phyloP scores from a whole-genome alignment of 805 yeast genomes.

The Phaffomyces opuntiae region DNA sequence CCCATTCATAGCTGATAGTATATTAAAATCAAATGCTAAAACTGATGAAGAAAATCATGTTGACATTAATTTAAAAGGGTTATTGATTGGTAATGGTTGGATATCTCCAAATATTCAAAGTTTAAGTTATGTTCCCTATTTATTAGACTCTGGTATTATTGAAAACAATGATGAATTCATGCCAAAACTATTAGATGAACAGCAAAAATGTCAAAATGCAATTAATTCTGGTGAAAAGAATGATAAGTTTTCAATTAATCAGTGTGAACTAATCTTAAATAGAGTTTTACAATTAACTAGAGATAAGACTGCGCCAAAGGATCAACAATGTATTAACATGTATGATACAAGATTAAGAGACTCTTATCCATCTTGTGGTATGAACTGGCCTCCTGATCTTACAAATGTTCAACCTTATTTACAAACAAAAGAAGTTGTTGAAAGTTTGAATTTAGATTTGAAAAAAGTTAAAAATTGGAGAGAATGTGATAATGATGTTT shows the following conservation, averaged over 20 bases:
- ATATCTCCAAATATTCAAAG: conserved; percentile 84
- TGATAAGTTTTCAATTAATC: conserved; percentile 25
- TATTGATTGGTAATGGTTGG: conserved; percentile 92
- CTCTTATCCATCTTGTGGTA: conserved; percentile 79
- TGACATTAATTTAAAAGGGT: conserved; percentile 46
- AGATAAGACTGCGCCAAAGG: conserved; percentile 25
- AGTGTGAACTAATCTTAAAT: conserved; percentile 40
- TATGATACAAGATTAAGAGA: conserved; percentile 73
- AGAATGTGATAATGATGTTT: conserved; percentile 69
- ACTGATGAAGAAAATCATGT: conserved; percentile 5
- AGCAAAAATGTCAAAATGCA: conserved; percentile 54
- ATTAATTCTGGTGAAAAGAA: conserved; percentile 27
- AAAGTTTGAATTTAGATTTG: conserved; percentile 43
- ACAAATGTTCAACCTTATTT: conserved; percentile 47
- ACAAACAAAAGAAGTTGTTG: conserved; percentile 38
- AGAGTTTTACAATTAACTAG: conserved; percentile 25
- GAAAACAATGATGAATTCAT: conserved; percentile 32
- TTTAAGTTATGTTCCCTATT: conserved; percentile 69
- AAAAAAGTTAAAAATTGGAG: conserved; percentile 46
- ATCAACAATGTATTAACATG: conserved; percentile 66
- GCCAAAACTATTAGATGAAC: conserved; percentile 37
- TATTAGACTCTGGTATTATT: conserved; percentile 52
- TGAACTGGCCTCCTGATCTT: conserved; percentile 82
- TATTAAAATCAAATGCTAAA: conserved; percentile 40
- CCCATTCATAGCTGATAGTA: conserved; percentile 72